Evolutionary conservation across 257 asterid species (phyloP), one percentile per base, ranked within the genome.

Genomic region (Petunia axillaris): DNA sequence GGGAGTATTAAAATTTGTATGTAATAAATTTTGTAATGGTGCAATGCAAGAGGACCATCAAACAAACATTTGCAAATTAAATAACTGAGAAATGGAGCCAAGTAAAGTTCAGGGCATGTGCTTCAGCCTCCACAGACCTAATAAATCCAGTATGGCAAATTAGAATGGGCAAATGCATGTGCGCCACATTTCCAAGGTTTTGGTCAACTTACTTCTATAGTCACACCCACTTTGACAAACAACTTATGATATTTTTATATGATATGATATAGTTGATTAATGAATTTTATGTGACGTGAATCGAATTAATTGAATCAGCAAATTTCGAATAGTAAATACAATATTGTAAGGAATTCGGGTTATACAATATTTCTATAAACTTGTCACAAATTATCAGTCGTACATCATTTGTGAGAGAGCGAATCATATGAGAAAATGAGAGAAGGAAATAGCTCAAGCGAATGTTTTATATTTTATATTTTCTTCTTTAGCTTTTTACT

Each of bases 161-260:
- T 68, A 68, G 39, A 16, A 68, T 68, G 38, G 57, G 39, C 57
- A 41, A 43, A 68, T 44, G 39, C 76, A 68, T 70, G 41, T 70
- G 58, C 58, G 40, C 41, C 16, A 9, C 39, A 70, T 70, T 65
- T 40, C 74, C 71, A 64, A 38, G 48, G 71, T 38, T 37, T 64
- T 10, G 16, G 48, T 39, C 48, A 52, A 52, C 57, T 52, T 2
- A 10, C 57, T 52, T 52, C 57, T 10, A 43, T 8, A 9, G 15
- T 57, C n/a, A 43, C 57, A 0, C 8, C 40, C 1, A 2, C 40
- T 16, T 44, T 70, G 46, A 9, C 13, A 44, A n/a, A 25, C 40
- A 43, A 40, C n/a, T n/a, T 55, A 44, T 15, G 14, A 0, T n/a
- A 68, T 0, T 25, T 25, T 25, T 25, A 25, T 25, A 25, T 25